Percentiles rank a stretch among this genome's conserved stretches.
Evolutionary conservation across 2,329 filamentous ascomycete species (phyloP).

Genomic region (Xylaria sp.): DNA sequence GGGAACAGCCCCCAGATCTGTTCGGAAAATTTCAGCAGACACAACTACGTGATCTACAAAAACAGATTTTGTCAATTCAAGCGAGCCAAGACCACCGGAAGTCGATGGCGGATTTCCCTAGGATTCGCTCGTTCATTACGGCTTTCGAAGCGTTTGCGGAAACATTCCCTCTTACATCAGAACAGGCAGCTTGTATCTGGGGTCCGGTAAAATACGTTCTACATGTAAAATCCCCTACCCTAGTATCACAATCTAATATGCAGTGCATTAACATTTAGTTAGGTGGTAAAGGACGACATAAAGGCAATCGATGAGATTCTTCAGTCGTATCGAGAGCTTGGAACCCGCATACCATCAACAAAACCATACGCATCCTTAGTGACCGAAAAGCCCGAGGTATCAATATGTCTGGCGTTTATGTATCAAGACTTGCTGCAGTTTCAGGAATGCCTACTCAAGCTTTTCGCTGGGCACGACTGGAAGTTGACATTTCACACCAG

Average conservation of each 20-base stretch:
- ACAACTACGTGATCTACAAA: constrained; percentile 29
- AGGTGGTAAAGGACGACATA: constrained; percentile 28
- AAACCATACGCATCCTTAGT: constrained; percentile 19
- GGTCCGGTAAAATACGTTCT: constrained; percentile 38
- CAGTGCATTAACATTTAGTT: not conserved
- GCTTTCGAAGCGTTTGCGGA: constrained; percentile 31
- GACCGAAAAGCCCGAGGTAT: constrained; percentile 21
- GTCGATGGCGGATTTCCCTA: constrained; percentile 38
- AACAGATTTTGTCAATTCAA: constrained; percentile 36
- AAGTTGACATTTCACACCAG: constrained; percentile 24
- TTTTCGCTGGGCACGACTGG: constrained; percentile 16
- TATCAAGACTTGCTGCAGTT: constrained; percentile 35
- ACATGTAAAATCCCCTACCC: constrained; percentile 19
- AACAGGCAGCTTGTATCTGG: constrained; percentile 37
- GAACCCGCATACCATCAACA: constrained; percentile 25
- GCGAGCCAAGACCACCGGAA: constrained; percentile 34
- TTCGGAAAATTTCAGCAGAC: constrained; percentile 28
- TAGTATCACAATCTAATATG: not conserved
- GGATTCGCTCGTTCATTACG: constrained; percentile 35
- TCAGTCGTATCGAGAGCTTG: constrained; percentile 31
- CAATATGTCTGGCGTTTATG: constrained; percentile 31
- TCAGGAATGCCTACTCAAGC: constrained; percentile 27
- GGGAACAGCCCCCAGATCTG: constrained; percentile 14
- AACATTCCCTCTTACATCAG: constrained; percentile 6
- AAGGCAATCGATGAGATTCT: constrained; percentile 27